Evolutionary conservation across 2,329 filamentous ascomycete genomes (phyloP).

Genomic region (Fusarium papillatum): DNA sequence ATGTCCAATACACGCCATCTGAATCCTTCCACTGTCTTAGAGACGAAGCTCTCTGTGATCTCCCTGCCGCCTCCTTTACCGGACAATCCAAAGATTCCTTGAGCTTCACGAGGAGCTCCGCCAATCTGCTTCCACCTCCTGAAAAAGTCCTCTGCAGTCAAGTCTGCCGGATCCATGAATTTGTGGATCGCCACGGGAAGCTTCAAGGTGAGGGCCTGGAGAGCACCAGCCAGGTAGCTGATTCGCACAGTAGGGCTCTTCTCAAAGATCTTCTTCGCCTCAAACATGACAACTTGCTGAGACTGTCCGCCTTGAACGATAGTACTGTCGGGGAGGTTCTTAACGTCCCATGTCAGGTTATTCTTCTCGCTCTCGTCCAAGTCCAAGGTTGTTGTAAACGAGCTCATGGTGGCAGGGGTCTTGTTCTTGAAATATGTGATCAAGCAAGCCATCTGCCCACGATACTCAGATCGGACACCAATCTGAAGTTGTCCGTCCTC

Average conservation of each 20-base stretch:
- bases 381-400: constrained; percentile 95
- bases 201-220: constrained; percentile 93
- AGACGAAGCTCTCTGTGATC: constrained; percentile 79
- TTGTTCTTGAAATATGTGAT: constrained; percentile 98
- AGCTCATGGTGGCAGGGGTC: constrained; percentile 85
- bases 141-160: constrained; percentile 95
- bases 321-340: constrained; percentile 87
- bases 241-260: constrained; percentile 93
- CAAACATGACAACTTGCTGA: constrained; percentile 96
- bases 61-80: constrained; percentile 66
- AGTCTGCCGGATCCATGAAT: constrained; percentile 94
- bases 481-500: constrained; percentile 96
- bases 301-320: constrained; percentile 83
- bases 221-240: constrained; percentile 92
- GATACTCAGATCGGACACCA: constrained; percentile 92
- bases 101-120: constrained; percentile 86
- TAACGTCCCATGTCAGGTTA: constrained; percentile 86
- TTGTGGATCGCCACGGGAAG: constrained; percentile 92
- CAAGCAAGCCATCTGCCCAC: constrained; percentile 93
- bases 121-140: constrained; percentile 99
- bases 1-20: constrained; percentile 88
- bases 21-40: constrained; percentile 84
- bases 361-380: constrained; percentile 76
- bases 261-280: constrained; percentile 84
- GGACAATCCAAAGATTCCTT: constrained; percentile 83